Conservation (phyloP, 2,329 filamentous ascomycete species). For the Fusarium sp. region DNA sequence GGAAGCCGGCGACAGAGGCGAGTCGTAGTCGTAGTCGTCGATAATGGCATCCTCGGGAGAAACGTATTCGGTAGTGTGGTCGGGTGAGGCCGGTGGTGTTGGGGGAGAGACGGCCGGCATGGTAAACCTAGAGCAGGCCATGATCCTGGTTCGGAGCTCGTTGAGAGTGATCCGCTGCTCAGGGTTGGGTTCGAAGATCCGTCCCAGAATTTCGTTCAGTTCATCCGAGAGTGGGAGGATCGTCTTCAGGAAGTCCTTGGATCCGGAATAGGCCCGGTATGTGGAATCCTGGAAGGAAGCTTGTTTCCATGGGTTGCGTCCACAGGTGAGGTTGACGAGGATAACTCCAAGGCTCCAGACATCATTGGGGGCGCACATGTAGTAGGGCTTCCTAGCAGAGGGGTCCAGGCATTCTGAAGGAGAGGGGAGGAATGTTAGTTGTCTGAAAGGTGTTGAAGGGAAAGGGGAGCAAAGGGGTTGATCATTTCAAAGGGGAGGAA, state of each 20-base stretch:
- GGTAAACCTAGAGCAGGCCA: conserved; percentile 81
- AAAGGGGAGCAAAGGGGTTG: conserved; percentile 5
- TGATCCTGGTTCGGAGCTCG: conserved; percentile 81
- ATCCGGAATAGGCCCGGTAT: conserved; percentile 89
- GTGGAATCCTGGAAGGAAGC: conserved; percentile 94
- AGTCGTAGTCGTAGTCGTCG: conserved; percentile 56
- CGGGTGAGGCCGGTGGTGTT: conserved; percentile 56
- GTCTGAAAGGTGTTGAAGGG: conserved; percentile 24
- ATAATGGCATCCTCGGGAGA: conserved; percentile 58
- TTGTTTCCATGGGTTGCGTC: conserved; percentile 98
- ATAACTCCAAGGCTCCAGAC: conserved; percentile 99
- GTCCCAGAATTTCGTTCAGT: conserved; percentile 85
- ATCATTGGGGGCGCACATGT: conserved; percentile 94
- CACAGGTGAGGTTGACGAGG: conserved; percentile 95
- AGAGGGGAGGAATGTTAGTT: conserved; percentile 42
- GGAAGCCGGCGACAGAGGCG: conserved; percentile 61
- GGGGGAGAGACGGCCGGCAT: conserved; percentile 52
- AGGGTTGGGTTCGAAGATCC: conserved; percentile 89
- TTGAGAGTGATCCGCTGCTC: conserved; percentile 82
- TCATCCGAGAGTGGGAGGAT: conserved; percentile 93
- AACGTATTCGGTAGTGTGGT: conserved; percentile 58
- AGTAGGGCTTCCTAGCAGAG: conserved; percentile 77
- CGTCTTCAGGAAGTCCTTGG: conserved; percentile 87
- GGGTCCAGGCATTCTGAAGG: conserved; percentile 87
- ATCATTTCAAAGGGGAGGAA: conserved; percentile 14